A percentile compares a stretch with the other conserved stretches of the same genome.
These are phyloP conservation scores for Colletotrichum tanaceti DNA, from an alignment of 2,329 filamentous ascomycete species.

Conservation along the genomic window DNA sequence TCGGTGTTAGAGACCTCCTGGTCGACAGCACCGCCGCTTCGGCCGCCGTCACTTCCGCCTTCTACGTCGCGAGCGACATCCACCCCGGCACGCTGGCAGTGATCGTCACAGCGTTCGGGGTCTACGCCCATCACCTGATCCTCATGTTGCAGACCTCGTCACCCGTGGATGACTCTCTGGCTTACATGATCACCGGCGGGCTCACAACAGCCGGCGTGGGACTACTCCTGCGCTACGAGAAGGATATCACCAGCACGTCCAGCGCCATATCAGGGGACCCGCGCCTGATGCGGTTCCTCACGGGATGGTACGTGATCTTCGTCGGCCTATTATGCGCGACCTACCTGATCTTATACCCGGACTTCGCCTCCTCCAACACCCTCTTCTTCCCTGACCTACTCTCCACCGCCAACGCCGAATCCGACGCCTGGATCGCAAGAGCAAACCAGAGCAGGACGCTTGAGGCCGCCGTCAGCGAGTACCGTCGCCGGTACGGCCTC, in stretches of 20 bases:
- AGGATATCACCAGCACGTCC: slow-evolving; percentile 23
- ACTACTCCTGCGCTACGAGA: slow-evolving; percentile 38
- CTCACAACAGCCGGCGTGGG: slow-evolving; percentile 37
- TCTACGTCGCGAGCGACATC: slow-evolving; percentile 46
- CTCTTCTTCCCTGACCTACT: slow-evolving; percentile 25
- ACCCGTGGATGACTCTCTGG: slow-evolving; percentile 19
- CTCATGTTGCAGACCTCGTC: slow-evolving; percentile 20
- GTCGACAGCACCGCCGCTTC: slow-evolving; percentile 46
- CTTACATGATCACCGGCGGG: slow-evolving; percentile 20
- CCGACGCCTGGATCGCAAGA: slow-evolving; percentile 41
- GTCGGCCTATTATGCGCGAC: slow-evolving; percentile 35
- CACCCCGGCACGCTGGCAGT: slow-evolving; percentile 47
- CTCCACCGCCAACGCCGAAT: slow-evolving; percentile 31
- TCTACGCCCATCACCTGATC: slow-evolving; percentile 44
- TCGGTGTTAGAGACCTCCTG: slow-evolving; percentile 47
- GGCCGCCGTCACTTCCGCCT: slow-evolving; percentile 43
- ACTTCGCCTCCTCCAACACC: slow-evolving; percentile 10
- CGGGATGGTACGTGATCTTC: slow-evolving; percentile 33
- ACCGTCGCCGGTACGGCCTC: slow-evolving; percentile 61
- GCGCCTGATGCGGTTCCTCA: slow-evolving; percentile 28
- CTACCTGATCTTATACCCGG: slow-evolving; percentile 35
- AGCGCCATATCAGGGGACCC: slow-evolving; percentile 8
- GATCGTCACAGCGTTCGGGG: slow-evolving; percentile 42
- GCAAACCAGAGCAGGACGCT: slow-evolving; percentile 43
- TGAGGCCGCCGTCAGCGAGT: slow-evolving; percentile 54